These are phyloP conservation scores for Neurospora pannonica DNA, from an alignment of 495 filamentous ascomycete genomes.

Conservation along the genomic window DNA sequence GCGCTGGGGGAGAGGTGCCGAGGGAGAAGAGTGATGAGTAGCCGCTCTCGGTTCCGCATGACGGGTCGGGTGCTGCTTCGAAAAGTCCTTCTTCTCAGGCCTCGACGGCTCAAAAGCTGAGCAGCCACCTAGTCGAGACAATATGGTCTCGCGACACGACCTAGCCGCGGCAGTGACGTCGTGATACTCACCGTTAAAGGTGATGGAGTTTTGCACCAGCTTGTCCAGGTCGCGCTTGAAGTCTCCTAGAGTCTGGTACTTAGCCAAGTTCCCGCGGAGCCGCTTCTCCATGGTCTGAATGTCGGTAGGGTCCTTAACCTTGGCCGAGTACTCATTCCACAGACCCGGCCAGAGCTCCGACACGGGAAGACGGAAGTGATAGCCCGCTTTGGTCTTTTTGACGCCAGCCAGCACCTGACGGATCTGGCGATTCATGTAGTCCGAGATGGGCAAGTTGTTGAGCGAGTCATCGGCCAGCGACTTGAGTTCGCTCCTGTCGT, in stretches of 20 bases:
- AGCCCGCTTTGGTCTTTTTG: slow-evolving; percentile 71
- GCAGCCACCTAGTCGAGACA: slow-evolving; percentile 46
- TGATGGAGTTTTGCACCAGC: slow-evolving; percentile 63
- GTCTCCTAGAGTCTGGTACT: slow-evolving; percentile 54
- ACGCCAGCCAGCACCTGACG: slow-evolving; percentile 52
- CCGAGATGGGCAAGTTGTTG: slow-evolving; percentile 30
- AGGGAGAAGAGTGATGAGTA: slow-evolving; percentile 37
- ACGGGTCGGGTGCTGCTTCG: slow-evolving; percentile 41
- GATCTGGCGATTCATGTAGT: slow-evolving; percentile 37
- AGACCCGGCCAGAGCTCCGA: slow-evolving; percentile 37
- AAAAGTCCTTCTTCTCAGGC: slow-evolving; percentile 43
- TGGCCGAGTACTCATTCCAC: slow-evolving; percentile 55
- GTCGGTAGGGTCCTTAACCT: slow-evolving; percentile 74
- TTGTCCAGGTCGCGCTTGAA: slow-evolving; percentile 63
- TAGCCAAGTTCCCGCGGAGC: slow-evolving; percentile 54
- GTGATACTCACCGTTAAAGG: slow-evolving; percentile 77
- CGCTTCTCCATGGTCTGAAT: slow-evolving; percentile 71
- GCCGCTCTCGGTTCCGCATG: slow-evolving; percentile 32
- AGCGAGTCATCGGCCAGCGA: slow-evolving; percentile 16
- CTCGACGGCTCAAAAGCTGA: slow-evolving; percentile 38
- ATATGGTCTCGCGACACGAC: slow-evolving; percentile 51
- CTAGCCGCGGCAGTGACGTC: slow-evolving; percentile 53
- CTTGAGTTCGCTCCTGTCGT: slow-evolving; percentile 5
- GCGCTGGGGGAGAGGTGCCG: slow-evolving; percentile 16
- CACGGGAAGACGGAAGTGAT: slow-evolving; percentile 66